Base-by-base conservation (phyloP, 2,329 filamentous ascomycete genomes). In the Dendrostoma leiphaemia region DNA sequence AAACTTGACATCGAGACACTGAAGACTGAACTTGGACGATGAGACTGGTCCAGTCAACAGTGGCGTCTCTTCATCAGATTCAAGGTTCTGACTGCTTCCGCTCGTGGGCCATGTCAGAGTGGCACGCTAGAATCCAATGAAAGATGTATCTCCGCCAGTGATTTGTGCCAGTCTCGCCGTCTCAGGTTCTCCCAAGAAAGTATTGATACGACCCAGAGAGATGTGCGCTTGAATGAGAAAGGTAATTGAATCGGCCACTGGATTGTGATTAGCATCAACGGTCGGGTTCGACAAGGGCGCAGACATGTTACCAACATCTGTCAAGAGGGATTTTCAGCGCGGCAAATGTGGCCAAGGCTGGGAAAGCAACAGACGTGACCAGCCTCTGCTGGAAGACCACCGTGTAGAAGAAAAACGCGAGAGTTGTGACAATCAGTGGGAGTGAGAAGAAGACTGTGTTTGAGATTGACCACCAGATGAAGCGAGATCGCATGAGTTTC, bases 191-290 rank as follows among this genome's bases (percentile, higher is more conserved):
- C 17, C 81, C 21, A 89, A 69, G 61, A 87, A 89, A 54, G 84
- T 78, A 62, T 88, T 85, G n/a, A 89, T 83, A 68, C 85, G 84
- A 61, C 86, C 83, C 29, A 89, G 77, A 0, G 85, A 89, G 2
- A 88, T 83, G 12, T 87, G 86, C 1, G 84, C 83, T 66, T 88
- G 85, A 67, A 88, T 83, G 19, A 89, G 84, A 68, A 87, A 85
- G 8, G 85, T 85, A 53, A 88, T 77, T 84, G 88, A 88, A 64
- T 88, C 85, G 34, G 85, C 85, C 40, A 89, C 37, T 40, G 12
- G 8, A 7, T n/a, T n/a, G n/a, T n/a, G n/a, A n/a, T n/a, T n/a
- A n/a, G n/a, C 6, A 15, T 26, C 12, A 40, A 23, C 5, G 24
- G 37, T 40, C 10, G 24, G 37, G 10, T n/a, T 7, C 24, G 10